Evolutionary conservation across 495 filamentous ascomycete species (phyloP), one percentile per base, ranked within the genome.

Genomic region (Aspergillus carlsbadensis): DNA sequence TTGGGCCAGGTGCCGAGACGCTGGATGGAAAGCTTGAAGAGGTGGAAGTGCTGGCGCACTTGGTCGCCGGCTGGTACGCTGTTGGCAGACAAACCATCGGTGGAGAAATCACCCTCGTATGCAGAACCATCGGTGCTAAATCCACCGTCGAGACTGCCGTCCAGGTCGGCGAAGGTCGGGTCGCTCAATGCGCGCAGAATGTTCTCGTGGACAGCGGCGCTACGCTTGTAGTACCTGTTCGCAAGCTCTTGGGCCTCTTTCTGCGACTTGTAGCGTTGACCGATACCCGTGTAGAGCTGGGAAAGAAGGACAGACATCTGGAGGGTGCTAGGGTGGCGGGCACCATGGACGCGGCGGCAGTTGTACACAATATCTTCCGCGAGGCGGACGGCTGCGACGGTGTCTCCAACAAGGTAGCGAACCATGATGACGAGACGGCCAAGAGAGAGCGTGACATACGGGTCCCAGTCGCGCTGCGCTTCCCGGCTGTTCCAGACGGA

Each of bases 351-450:
- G 22, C 70, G 69, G n/a, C 68, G 68, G 59, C 68, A 73, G 58
- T 76, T 76, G 60, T 76, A 76, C 2, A 72, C 68, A n/a, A 74
- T 71, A 36, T 76, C 73, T 58, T 76, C 71, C n/a, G 73, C 70
- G 7, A 76, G 63, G 20, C 73, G 73, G 26, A 70, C 42, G 1
- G 73, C 71, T 22, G 67, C 71, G 6, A 60, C 42, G 1, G 55
- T 42, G 20, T 74, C 69, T 26, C 64, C 69, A 14, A 64, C 58
- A 11, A 71, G 60, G 52, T 70, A 74, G 39, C 71, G 70, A 31
- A 61, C 70, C n/a, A 74, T 57, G 40, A 72, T 69, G 52, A 67
- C 66, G 39, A 70, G 67, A 18, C 67, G 73, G 33, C 70, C 73
- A 2, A 76, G 66, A 29, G 70, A 60, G 29, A 76, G 62, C 8